A percentile compares a stretch with the other conserved stretches of the same genome.
phyloP scores from a whole-genome alignment of 306 rosid genomes.

The Sphenostylis stenocarpa region DNA sequence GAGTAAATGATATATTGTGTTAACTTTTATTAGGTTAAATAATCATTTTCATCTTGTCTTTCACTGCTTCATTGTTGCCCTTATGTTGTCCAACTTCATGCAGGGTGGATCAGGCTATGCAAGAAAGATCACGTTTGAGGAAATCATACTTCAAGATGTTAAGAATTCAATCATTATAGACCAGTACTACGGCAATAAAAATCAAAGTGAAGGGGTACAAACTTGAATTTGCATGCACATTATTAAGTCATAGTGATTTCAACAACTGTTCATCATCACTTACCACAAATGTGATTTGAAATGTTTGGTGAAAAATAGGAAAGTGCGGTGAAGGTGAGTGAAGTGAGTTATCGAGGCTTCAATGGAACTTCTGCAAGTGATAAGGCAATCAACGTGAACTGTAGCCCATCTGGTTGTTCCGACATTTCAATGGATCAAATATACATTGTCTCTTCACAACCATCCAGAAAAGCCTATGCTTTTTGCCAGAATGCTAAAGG shows the following conservation, averaged over 20 bases:
- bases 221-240: neutral
- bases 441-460: neutral
- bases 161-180: constrained; percentile 39
- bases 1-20: too few relatives aligned
- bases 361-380: constrained; percentile 30
- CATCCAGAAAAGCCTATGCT: neutral
- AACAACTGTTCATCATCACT: neutral
- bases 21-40: too few relatives aligned
- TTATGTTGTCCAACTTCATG: neutral
- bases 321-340: constrained; percentile 25
- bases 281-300: neutral
- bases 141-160: constrained; percentile 11
- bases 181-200: constrained; percentile 2
- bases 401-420: constrained; percentile 20
- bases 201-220: neutral
- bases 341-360: constrained; percentile 33
- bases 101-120: constrained; percentile 53
- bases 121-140: constrained; percentile 38
- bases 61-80: too few relatives aligned
- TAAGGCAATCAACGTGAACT: constrained; percentile 19
- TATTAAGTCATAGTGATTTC: neutral
- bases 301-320: neutral
- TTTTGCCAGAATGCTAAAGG: constrained; percentile 11
- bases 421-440: neutral
- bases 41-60: too few relatives aligned